Percentiles rank a stretch among this genome's conserved stretches.
Conservation (phyloP, 805 yeast genomes). For the Priceomyces melissophilus region DNA sequence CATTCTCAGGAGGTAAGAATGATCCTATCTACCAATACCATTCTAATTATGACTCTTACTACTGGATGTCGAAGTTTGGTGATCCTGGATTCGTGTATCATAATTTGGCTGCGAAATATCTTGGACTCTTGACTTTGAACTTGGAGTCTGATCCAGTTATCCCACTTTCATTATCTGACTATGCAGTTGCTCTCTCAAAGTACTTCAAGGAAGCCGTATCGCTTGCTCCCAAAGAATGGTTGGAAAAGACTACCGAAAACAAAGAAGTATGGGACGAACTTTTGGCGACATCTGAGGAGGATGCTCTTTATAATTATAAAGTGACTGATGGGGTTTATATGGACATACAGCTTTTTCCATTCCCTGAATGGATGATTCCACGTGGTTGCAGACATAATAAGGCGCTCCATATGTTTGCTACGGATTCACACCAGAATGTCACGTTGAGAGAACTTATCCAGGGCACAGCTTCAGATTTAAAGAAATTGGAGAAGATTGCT, state of each 20-base stretch:
- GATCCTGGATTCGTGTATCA: constrained; percentile 56
- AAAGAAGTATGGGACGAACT: constrained; percentile 14
- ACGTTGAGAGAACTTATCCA: constrained; percentile 23
- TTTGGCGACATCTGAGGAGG: constrained; percentile 12
- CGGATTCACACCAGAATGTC: constrained; percentile 13
- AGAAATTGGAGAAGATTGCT: constrained; percentile 18
- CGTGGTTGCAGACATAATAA: constrained; percentile 6
- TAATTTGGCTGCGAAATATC: constrained; percentile 54
- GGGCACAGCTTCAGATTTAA: constrained; percentile 18
- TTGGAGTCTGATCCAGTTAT: constrained; percentile 58
- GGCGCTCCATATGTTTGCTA: constrained; percentile 4
- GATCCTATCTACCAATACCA: constrained; percentile 58
- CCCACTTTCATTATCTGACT: constrained; percentile 43
- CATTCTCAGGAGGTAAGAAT: constrained; percentile 26
- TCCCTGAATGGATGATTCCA: constrained; percentile 15
- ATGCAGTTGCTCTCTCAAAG: constrained; percentile 40
- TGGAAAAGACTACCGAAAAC: constrained; percentile 14
- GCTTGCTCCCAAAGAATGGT: constrained; percentile 35
- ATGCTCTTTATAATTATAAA: constrained; percentile 11
- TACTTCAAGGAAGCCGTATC: constrained; percentile 31
- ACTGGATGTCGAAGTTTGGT: constrained; percentile 51
- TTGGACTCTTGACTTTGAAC: constrained; percentile 52
- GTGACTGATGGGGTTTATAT: constrained; percentile 20
- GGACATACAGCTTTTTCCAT: constrained; percentile 10
- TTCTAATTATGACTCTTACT: constrained; percentile 55